Percentiles rank a stretch among this genome's conserved stretches.
phyloP scores from a whole-genome alignment of 108 stramenopile species.

The Fragilariopsis cylindrus region DNA sequence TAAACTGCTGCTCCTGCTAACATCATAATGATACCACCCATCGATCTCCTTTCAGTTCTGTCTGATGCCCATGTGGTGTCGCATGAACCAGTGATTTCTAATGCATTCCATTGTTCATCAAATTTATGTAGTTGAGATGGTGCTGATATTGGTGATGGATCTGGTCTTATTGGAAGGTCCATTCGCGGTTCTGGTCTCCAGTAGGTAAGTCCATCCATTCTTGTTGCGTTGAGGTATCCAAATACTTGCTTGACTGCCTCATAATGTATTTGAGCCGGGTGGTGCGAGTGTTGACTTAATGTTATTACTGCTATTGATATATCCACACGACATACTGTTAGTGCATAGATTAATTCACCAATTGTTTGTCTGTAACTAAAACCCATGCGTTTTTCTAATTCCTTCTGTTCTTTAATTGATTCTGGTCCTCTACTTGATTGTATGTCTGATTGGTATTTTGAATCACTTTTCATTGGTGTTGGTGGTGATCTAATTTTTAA shows the following conservation, averaged over 20 bases:
- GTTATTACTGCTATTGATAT: slow-evolving; percentile 11
- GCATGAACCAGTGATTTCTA: not conserved
- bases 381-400: slow-evolving; percentile 13
- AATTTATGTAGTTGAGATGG: too few relatives aligned
- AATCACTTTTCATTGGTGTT: not conserved
- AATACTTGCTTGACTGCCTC: not conserved
- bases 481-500: not conserved
- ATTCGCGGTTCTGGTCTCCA: not conserved
- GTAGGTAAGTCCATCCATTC: not conserved
- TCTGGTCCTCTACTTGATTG: not conserved
- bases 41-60: slow-evolving; percentile 24
- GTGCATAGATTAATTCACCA: slow-evolving; percentile 36
- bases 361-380: slow-evolving; percentile 26
- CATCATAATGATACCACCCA: slow-evolving; percentile 26
- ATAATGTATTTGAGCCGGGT: not conserved
- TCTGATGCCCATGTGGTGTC: slow-evolving; percentile 46
- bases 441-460: not conserved
- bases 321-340: slow-evolving; percentile 25
- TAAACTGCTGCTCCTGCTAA: slow-evolving; percentile 36
- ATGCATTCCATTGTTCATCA: too few relatives aligned
- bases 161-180: not conserved
- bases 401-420: slow-evolving; percentile 2
- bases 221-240: not conserved
- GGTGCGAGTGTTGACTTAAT: not conserved
- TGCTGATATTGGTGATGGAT: not conserved